These are phyloP conservation scores for Pisolithus thermaeus DNA, from an alignment of 1,284 basidiomycete species.

Conservation along the genomic window DNA sequence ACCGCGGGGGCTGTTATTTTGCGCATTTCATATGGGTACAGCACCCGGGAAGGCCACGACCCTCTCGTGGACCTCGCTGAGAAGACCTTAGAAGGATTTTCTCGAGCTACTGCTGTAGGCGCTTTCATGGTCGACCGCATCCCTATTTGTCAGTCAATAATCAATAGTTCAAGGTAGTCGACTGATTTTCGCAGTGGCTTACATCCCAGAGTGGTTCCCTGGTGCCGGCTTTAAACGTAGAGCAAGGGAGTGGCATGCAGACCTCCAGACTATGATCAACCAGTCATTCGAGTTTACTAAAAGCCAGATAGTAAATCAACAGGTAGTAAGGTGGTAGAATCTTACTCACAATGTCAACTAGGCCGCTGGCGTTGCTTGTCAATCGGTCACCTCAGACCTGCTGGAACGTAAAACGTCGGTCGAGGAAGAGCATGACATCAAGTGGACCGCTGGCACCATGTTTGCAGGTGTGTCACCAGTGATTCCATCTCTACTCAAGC, in stretches of 20 bases:
- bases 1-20: constrained; percentile 13
- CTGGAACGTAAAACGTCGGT: not conserved
- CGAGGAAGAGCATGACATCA: constrained; percentile 5
- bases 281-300: constrained; percentile 12
- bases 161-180: not conserved
- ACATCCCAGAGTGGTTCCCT: constrained; percentile 34
- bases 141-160: constrained; percentile 23
- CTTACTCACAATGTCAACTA: not conserved
- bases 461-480: not conserved
- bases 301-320: constrained; percentile 5
- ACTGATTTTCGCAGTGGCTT: constrained; percentile 19
- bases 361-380: constrained; percentile 3
- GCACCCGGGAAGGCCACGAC: constrained; percentile 20
- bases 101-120: constrained; percentile 11
- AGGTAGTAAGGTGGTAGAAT: not conserved
- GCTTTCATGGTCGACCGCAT: constrained; percentile 28
- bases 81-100: constrained; percentile 12
- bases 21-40: constrained; percentile 21
- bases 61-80: constrained; percentile 23
- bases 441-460: constrained; percentile 1
- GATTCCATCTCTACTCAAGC: not conserved
- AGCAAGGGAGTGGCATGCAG: constrained; percentile 10
- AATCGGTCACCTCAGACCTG: not conserved
- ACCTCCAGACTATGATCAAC: constrained; percentile 5
- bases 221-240: constrained; percentile 29